Evolutionary conservation across 345 rosid species (phyloP), one percentile per base, ranked within the genome.

Genomic region (Clausena lansium): DNA sequence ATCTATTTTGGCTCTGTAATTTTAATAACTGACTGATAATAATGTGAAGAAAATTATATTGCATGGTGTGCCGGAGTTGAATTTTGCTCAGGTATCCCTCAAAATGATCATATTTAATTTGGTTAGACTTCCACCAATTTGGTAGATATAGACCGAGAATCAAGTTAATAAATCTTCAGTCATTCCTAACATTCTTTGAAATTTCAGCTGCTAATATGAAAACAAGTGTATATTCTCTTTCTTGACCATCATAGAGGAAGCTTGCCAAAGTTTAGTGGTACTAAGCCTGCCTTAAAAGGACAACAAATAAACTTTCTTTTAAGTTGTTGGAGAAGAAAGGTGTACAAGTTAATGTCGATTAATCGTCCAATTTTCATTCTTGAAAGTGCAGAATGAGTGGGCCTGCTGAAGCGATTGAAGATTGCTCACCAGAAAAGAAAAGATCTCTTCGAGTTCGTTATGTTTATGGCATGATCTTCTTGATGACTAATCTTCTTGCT

Each of bases 391-490:
- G 84, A 77, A 86, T 87, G 87, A 80, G 80, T 22, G 58, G 2
- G 52, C 22, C 85, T 14, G 73, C 47, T 50, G 78, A 65, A 27
- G 78, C 77, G 20, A 41, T 58, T 63, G 78, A 54, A 52, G 86
- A 81, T 67, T 84, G 80, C 62, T 45, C 84, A 55, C 45, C 66
- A 72, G 90, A 85, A 81, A 93, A 81, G 77, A 84, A 81, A 35
- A 87, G 79, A 70, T 88, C 94, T 4, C 71, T 89, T 25, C 77
- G 77, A 80, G 93, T 92, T 75, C 92, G 98, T 33, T 95, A 89
- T 74, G 66, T 76, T 52, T 93, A 93, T 60, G 98, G 94, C 82
- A 80, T 83, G 54, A 88, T 91, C 80, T 95, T 93, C 88, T 78
- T 93, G 81, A 33, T 89, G 2, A 87, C 69, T 47, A 95, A 91